Percentiles rank a stretch among this genome's conserved stretches.
Conservation (phyloP, 495 filamentous ascomycete species). For the Lichina pygmaea region DNA sequence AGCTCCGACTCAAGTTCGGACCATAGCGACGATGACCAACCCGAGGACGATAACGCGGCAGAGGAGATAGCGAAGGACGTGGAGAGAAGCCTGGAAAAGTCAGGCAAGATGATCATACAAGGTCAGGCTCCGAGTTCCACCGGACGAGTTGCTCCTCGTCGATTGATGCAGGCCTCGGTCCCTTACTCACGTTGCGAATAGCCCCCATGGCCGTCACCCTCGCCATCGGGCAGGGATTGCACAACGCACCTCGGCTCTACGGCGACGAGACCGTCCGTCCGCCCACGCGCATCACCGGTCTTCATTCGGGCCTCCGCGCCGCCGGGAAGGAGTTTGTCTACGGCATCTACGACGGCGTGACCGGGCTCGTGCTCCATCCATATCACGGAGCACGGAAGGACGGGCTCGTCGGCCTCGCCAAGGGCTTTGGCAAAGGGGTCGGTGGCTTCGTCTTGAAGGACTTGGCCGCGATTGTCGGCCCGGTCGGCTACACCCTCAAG, state of each 20-base stretch:
- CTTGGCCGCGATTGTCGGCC: constrained; percentile 32
- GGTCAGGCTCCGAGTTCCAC: constrained; percentile 2
- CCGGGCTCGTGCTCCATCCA: constrained; percentile 40
- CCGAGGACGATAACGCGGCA: constrained; percentile 4
- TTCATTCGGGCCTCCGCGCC: constrained; percentile 37
- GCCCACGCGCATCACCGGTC: constrained; percentile 34
- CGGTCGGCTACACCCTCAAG: constrained; percentile 36
- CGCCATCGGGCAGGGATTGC: constrained; percentile 54
- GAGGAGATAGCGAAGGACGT: constrained; percentile 17
- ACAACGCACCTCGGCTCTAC: constrained; percentile 59
- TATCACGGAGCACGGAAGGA: constrained; percentile 30
- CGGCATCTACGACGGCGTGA: constrained; percentile 49
- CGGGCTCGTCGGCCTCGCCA: constrained; percentile 30
- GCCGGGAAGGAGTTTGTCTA: constrained; percentile 39
- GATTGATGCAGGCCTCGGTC: background rate
- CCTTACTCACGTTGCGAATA: background rate
- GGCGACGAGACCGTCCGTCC: constrained; percentile 28
- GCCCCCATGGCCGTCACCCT: constrained; percentile 41
- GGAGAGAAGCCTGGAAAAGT: constrained; percentile 18
- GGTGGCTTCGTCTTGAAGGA: constrained; percentile 50
- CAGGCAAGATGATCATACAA: constrained; percentile 18
- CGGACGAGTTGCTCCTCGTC: background rate
- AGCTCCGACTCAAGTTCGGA: background rate
- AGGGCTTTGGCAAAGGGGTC: constrained; percentile 48
- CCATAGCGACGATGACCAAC: background rate